These are phyloP conservation scores for Linum usitatissimum DNA, from an alignment of 345 rosid genomes.

Conservation along the genomic window DNA sequence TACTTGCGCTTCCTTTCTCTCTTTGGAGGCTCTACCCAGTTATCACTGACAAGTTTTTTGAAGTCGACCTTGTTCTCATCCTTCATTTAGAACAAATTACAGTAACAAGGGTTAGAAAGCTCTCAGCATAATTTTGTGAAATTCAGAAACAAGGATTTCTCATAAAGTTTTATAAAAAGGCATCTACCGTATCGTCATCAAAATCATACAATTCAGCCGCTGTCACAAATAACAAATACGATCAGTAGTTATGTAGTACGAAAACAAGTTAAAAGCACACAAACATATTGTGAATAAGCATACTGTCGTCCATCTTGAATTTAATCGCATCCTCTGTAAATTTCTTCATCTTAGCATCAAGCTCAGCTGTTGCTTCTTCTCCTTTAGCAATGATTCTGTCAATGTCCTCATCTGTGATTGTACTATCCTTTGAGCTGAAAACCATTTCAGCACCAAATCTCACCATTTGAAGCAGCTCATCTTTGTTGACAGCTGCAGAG, in stretches of 20 bases:
- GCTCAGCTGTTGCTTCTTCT: conserved; percentile 94
- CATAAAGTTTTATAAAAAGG: not conserved
- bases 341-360: conserved; percentile 98
- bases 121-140: not conserved
- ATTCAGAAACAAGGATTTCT: not conserved
- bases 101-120: not conserved
- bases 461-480: conserved; percentile 99
- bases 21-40: conserved; percentile 97
- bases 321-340: conserved; percentile 96
- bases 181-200: conserved; percentile 70
- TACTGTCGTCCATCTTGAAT: conserved; percentile 98
- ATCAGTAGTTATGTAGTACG: not conserved
- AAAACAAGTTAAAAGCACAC: not conserved
- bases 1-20: conserved; percentile 99
- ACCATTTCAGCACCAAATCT: conserved; percentile 99
- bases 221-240: conserved; percentile 26
- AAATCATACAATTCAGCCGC: conserved; percentile 95
- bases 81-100: conserved; percentile 30
- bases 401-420: conserved; percentile 92
- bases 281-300: conserved; percentile 13
- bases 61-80: conserved; percentile 92
- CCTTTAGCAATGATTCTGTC: conserved; percentile 98
- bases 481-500: conserved; percentile 85
- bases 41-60: conserved; percentile 87
- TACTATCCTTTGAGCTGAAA: conserved; percentile 97